These are phyloP conservation scores for Neofusicoccum laricinum DNA, from an alignment of 2,329 filamentous ascomycete species.

Conservation along the genomic window DNA sequence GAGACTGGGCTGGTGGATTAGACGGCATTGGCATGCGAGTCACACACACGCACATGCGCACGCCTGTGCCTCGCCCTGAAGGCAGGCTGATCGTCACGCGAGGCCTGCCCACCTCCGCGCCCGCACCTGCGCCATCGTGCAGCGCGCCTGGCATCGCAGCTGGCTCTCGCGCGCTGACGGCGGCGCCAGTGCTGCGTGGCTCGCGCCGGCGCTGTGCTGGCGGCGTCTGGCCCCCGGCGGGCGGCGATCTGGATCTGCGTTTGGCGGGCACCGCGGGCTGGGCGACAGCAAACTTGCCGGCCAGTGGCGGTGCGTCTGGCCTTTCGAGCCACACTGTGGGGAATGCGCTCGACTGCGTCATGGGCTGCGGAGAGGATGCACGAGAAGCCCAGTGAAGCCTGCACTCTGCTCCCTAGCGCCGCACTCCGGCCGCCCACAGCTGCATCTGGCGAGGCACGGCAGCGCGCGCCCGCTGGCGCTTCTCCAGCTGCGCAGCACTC, in stretches of 20 bases:
- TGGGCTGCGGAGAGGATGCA: neutral
- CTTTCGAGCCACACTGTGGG: slow-evolving; percentile 5
- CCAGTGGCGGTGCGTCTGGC: slow-evolving; percentile 1
- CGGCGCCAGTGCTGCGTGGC: neutral
- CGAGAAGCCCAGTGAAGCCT: neutral
- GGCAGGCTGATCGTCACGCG: neutral
- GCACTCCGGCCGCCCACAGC: neutral
- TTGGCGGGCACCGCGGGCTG: neutral
- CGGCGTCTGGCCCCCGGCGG: neutral
- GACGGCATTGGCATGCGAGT: slow-evolving; percentile 3
- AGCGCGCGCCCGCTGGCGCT: neutral
- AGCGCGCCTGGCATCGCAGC: neutral
- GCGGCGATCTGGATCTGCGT: slow-evolving; percentile 7
- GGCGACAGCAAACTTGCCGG: neutral
- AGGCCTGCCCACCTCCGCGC: neutral
- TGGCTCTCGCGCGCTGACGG: neutral
- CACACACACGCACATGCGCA: neutral
- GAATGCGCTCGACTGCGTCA: slow-evolving; percentile 10
- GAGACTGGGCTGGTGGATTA: neutral
- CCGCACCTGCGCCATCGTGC: neutral
- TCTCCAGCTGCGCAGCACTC: too few relatives aligned
- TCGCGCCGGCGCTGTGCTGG: neutral
- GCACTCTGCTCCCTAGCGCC: neutral
- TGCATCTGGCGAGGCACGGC: neutral
- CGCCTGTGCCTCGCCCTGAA: neutral